Percentiles rank a stretch among this genome's conserved stretches.
Conservation (phyloP, 1,284 basidiomycete species). For the Ceratobasidium theobromae region DNA sequence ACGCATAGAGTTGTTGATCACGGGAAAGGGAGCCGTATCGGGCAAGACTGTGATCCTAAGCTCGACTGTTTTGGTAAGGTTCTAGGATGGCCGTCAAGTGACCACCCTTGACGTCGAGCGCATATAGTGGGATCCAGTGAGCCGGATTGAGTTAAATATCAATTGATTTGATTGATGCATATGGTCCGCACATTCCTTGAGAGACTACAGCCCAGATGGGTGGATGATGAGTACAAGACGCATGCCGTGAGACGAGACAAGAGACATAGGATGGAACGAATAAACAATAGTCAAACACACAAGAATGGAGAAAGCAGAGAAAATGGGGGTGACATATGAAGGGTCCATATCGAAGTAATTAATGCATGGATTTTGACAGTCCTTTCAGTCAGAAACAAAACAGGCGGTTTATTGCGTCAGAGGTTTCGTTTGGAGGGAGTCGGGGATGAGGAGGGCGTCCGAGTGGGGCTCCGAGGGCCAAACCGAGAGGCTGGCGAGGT, state of each 20-base stretch:
- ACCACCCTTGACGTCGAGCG: not conserved
- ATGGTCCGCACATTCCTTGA: conserved; percentile 6
- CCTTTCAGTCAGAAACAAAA: not conserved
- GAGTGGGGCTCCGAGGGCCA: conserved; percentile 1
- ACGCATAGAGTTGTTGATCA: too few species aligned
- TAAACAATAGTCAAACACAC: not conserved
- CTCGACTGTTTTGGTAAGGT: too few species aligned
- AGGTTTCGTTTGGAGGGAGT: not conserved
- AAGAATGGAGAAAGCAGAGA: not conserved
- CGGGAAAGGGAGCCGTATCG: too few species aligned
- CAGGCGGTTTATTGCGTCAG: not conserved
- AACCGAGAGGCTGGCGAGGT: not conserved
- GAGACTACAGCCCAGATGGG: conserved; percentile 23
- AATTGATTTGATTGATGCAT: conserved; percentile 20
- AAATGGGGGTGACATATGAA: not conserved
- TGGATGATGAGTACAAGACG: conserved; percentile 12
- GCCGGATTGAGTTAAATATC: not conserved
- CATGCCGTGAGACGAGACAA: conserved; percentile 12
- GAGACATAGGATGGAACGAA: not conserved
- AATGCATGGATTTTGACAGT: not conserved
- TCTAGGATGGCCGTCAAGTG: too few species aligned
- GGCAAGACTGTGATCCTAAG: too few species aligned
- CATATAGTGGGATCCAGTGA: not conserved
- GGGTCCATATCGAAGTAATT: not conserved
- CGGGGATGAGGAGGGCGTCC: not conserved